Conservation (phyloP, 2,329 filamentous ascomycete genomes). For the Pyrenochaeta sp. region DNA sequence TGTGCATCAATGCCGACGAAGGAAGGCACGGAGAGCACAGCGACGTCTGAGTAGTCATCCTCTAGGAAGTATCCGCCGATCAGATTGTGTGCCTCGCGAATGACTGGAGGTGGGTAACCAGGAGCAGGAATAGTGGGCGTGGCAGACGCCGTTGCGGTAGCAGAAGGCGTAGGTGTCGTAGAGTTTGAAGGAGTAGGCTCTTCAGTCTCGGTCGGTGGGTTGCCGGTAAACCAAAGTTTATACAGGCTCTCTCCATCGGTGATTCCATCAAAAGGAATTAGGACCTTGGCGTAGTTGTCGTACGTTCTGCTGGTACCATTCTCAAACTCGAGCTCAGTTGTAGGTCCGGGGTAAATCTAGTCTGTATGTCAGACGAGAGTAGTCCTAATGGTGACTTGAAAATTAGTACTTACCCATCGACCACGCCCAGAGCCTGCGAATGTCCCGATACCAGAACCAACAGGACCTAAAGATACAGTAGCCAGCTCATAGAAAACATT, state of each 20-base stretch:
- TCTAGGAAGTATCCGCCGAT: slow-evolving; percentile 59
- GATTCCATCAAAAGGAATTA: slow-evolving; percentile 53
- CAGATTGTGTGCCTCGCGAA: slow-evolving; percentile 53
- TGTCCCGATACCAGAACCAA: slow-evolving; percentile 53
- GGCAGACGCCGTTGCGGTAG: slow-evolving; percentile 11
- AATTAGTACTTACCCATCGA: slow-evolving; percentile 31
- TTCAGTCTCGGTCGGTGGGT: slow-evolving; percentile 23
- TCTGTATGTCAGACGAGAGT: neutral
- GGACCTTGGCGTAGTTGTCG: slow-evolving; percentile 55
- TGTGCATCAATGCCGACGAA: slow-evolving; percentile 49
- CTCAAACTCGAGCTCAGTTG: slow-evolving; percentile 55
- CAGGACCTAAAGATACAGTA: slow-evolving; percentile 52
- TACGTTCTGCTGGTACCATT: slow-evolving; percentile 54
- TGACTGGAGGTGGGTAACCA: slow-evolving; percentile 56
- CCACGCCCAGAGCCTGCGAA: slow-evolving; percentile 57
- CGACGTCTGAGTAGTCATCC: slow-evolving; percentile 55
- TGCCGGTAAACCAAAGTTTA: slow-evolving; percentile 44
- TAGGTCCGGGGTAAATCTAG: slow-evolving; percentile 54
- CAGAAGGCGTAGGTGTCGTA: slow-evolving; percentile 25
- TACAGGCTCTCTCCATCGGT: slow-evolving; percentile 55
- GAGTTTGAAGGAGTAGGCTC: slow-evolving; percentile 21
- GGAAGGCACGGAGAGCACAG: slow-evolving; percentile 55
- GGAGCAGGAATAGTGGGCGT: slow-evolving; percentile 44
- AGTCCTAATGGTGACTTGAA: neutral
- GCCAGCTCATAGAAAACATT: slow-evolving; percentile 58